Percentiles rank a stretch among this genome's conserved stretches.
These are phyloP conservation scores for Ceratocystiopsis sp. DNA, from an alignment of 2,329 filamentous ascomycete genomes.

Conservation along the genomic window DNA sequence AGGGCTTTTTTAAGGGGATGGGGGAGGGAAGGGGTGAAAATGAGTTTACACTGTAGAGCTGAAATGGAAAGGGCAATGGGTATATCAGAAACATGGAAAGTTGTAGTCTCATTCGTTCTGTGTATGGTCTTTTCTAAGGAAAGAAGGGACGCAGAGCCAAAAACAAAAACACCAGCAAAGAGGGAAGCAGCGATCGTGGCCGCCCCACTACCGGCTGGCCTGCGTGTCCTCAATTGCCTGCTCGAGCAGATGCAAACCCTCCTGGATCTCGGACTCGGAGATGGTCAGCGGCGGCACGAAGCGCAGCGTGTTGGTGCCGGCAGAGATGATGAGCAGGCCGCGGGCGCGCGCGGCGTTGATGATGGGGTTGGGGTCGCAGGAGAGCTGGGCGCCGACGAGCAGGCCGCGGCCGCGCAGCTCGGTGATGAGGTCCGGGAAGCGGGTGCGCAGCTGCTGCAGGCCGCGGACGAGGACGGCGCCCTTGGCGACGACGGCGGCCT, in stretches of 20 bases:
- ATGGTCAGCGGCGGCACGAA: slow-evolving; percentile 83
- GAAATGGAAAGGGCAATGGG: too few relatives aligned
- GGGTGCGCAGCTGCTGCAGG: slow-evolving; percentile 28
- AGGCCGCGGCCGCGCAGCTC: slow-evolving; percentile 73
- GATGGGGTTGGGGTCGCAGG: slow-evolving; percentile 52
- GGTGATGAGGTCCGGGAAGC: slow-evolving; percentile 50
- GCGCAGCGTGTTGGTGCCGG: slow-evolving; percentile 77
- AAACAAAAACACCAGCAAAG: too few relatives aligned
- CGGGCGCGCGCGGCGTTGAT: slow-evolving; percentile 76
- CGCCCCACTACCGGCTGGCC: too few relatives aligned
- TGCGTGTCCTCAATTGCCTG: slow-evolving; percentile 36
- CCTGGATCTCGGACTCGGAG: slow-evolving; percentile 60
- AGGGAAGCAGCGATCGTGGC: too few relatives aligned
- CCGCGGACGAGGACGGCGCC: slow-evolving; percentile 29
- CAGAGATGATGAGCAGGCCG: slow-evolving; percentile 79
- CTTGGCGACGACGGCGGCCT: slow-evolving; percentile 53
- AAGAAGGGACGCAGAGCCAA: too few relatives aligned
- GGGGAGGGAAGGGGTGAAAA: too few relatives aligned
- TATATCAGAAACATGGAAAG: too few relatives aligned
- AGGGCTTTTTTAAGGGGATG: too few relatives aligned
- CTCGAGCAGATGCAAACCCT: slow-evolving; percentile 60
- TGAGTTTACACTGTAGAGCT: too few relatives aligned
- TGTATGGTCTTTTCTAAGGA: too few relatives aligned
- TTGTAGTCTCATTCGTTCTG: too few relatives aligned
- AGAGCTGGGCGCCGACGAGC: slow-evolving; percentile 74